Conservation (phyloP, 768 basidiomycete genomes). For the Hypsizygus marmoreus region DNA sequence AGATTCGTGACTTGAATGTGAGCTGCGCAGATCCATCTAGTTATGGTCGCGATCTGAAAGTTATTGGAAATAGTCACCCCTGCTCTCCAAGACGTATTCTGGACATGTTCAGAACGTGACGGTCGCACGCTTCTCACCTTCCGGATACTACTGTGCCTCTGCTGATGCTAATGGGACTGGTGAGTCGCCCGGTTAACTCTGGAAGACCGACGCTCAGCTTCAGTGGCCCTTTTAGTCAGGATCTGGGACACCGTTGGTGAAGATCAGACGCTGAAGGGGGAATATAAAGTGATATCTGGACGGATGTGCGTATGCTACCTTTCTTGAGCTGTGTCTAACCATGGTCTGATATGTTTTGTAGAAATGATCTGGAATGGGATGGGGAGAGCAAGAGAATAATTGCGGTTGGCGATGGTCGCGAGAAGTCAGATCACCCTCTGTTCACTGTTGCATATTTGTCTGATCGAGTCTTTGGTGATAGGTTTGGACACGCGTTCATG, state of each 20-base stretch:
- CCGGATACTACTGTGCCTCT: conserved; percentile 94
- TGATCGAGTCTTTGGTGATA: conserved; percentile 26
- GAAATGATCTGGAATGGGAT: conserved; percentile 96
- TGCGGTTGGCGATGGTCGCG: conserved; percentile 89
- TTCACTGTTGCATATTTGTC: background rate
- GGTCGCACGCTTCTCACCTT: conserved; percentile 89
- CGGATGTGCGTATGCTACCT: conserved; percentile 53
- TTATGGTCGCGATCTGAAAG: background rate
- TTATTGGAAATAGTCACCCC: conserved; percentile 56
- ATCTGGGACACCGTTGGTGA: conserved; percentile 94
- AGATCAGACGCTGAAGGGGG: conserved; percentile 80
- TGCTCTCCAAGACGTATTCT: conserved; percentile 63
- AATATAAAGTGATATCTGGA: conserved; percentile 75
- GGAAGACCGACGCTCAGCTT: background rate
- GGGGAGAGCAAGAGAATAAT: conserved; percentile 96
- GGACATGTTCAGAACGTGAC: conserved; percentile 85
- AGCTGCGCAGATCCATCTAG: conserved; percentile 18
- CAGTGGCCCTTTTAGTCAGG: conserved; percentile 51
- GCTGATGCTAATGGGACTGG: conserved; percentile 83
- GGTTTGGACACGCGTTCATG: conserved; percentile 84
- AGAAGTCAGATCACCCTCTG: conserved; percentile 55
- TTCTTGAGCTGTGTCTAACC: background rate
- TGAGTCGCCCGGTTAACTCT: conserved; percentile 29
- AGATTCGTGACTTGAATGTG: conserved; percentile 88
- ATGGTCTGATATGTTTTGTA: conserved; percentile 26